Percentiles rank a stretch among this genome's conserved stretches.
Conservation (phyloP, 192 early-diverging fungal species). For the Coemansia sp. region DNA sequence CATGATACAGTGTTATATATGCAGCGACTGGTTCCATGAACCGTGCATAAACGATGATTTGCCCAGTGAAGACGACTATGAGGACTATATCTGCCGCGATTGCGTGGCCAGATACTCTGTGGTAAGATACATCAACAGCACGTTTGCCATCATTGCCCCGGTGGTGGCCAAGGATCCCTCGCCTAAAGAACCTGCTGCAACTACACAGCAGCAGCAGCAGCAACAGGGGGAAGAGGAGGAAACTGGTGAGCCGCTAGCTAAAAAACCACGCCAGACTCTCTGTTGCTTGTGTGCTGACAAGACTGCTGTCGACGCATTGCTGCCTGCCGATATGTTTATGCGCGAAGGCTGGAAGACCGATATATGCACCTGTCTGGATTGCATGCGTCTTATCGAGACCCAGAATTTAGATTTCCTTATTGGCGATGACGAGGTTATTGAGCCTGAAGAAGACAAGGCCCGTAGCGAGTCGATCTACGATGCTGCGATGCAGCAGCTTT, state of each 20-base stretch:
- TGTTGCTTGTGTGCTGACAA: conserved; percentile 29
- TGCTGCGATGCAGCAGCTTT: conserved; percentile 72
- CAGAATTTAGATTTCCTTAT: conserved; percentile 59
- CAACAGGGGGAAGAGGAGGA: background rate
- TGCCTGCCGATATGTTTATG: conserved; percentile 69
- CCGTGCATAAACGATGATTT: conserved; percentile 64
- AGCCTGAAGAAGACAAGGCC: conserved; percentile 79
- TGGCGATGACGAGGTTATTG: conserved; percentile 66
- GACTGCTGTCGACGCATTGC: conserved; percentile 35
- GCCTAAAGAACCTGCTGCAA: background rate
- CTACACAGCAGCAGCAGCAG: background rate
- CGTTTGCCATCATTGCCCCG: background rate
- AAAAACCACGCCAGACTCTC: conserved; percentile 14
- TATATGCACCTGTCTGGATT: conserved; percentile 72
- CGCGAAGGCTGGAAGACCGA: conserved; percentile 71
- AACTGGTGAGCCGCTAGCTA: conserved; percentile 12
- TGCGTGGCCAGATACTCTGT: conserved; percentile 32
- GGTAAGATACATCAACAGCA: conserved; percentile 31
- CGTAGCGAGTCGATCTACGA: conserved; percentile 72
- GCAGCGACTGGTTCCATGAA: conserved; percentile 87
- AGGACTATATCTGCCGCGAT: conserved; percentile 45
- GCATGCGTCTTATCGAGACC: conserved; percentile 54
- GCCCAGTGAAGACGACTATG: conserved; percentile 29
- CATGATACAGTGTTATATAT: conserved; percentile 87
- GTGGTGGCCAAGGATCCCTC: background rate